Conservation (phyloP, 192 early-diverging fungal species). For the Jimgerdemannia lactiflua region DNA sequence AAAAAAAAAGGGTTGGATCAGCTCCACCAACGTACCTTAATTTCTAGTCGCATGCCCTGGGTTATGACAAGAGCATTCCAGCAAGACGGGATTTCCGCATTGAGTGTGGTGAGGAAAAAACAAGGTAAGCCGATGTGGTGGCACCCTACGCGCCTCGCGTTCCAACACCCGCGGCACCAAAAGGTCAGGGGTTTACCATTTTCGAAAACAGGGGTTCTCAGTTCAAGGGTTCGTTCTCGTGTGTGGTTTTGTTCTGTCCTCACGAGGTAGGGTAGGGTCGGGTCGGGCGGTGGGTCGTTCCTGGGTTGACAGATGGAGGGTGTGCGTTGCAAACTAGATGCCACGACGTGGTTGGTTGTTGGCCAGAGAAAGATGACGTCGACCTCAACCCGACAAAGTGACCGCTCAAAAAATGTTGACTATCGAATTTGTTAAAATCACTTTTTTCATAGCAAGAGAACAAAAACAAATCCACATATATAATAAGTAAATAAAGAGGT, state of each 20-base stretch:
- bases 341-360: not conserved
- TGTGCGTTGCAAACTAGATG: not conserved
- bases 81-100: not conserved
- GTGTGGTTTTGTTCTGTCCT: no score
- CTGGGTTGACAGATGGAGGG: not conserved
- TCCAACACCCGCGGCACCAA: not conserved
- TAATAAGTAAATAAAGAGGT: no score
- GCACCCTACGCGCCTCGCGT: not conserved
- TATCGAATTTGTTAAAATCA: no score
- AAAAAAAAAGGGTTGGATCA: not conserved
- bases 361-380: not conserved
- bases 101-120: not conserved
- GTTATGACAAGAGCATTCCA: constrained; percentile 8
- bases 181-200: not conserved
- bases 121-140: not conserved
- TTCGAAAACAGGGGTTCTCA: not conserved
- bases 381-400: not conserved
- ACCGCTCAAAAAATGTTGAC: no score
- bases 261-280: no score
- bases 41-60: constrained; percentile 54
- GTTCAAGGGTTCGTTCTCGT: not conserved
- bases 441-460: no score
- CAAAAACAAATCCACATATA: no score
- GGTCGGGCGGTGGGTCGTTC: no score
- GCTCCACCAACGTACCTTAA: constrained; percentile 33